Conservation (phyloP, 495 filamentous ascomycete genomes). For the Xylaria acuta region DNA sequence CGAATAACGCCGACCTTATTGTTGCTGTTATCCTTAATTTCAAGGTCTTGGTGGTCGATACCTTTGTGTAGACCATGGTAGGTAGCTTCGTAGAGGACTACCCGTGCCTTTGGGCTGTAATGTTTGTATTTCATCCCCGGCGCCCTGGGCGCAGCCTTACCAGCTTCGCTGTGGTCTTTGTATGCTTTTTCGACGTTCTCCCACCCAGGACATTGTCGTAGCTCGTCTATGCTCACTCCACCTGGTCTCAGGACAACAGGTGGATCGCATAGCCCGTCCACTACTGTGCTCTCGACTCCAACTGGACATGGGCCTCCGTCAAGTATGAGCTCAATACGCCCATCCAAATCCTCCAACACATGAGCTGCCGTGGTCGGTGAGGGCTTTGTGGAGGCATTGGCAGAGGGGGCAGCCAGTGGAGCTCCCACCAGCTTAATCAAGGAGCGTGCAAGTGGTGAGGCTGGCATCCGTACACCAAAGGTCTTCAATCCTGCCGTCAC, state of each 20-base stretch:
- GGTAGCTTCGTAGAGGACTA: slow-evolving; percentile 77
- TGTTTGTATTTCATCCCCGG: slow-evolving; percentile 99
- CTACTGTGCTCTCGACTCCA: slow-evolving; percentile 95
- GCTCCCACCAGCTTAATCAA: slow-evolving; percentile 77
- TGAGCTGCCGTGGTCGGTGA: slow-evolving; percentile 89
- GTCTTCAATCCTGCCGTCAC: slow-evolving; percentile 84
- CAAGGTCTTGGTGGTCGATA: slow-evolving; percentile 30
- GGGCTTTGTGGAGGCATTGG: slow-evolving; percentile 91
- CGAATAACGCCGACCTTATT: slow-evolving; percentile 50
- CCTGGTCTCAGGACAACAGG: slow-evolving; percentile 86
- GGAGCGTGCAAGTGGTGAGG: slow-evolving; percentile 79
- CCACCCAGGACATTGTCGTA: slow-evolving; percentile 80
- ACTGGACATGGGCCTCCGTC: slow-evolving; percentile 87
- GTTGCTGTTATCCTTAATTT: slow-evolving; percentile 1
- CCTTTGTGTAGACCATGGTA: slow-evolving; percentile 26
- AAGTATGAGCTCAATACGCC: slow-evolving; percentile 85
- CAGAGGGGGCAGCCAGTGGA: slow-evolving; percentile 92
- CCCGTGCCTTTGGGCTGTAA: slow-evolving; percentile 89
- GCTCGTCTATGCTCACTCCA: slow-evolving; percentile 85
- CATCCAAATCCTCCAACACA: slow-evolving; percentile 82
- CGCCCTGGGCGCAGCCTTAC: slow-evolving; percentile 69
- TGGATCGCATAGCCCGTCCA: slow-evolving; percentile 83
- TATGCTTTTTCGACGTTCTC: slow-evolving; percentile 76
- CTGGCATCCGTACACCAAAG: slow-evolving; percentile 91
- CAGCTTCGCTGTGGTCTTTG: slow-evolving; percentile 65